Evolutionary conservation across 345 rosid genomes (phyloP).

Genomic region (Cardamine occulta): DNA sequence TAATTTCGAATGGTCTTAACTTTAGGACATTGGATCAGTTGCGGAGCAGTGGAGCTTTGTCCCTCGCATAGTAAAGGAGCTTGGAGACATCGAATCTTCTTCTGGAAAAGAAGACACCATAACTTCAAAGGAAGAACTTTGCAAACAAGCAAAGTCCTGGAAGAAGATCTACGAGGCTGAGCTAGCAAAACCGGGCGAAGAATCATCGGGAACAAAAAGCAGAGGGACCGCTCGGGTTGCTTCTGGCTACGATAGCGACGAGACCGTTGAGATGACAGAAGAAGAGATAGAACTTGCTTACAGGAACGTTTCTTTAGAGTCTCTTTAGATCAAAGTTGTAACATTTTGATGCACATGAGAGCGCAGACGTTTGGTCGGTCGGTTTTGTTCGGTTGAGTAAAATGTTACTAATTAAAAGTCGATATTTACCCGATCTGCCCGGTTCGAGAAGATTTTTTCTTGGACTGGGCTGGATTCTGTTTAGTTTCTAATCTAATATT

Average conservation of each 20-base stretch:
- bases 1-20: conserved; percentile 14
- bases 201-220: conserved; percentile 40
- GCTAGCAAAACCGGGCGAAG: conserved; percentile 38
- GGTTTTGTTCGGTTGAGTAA: conserved; percentile 3
- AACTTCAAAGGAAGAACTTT: conserved; percentile 55
- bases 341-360: conserved; percentile 9
- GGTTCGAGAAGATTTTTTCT: background rate
- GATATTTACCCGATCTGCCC: background rate
- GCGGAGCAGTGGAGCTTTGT: conserved; percentile 85
- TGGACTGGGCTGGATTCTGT: background rate
- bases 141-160: conserved; percentile 59
- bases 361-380: background rate
- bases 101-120: conserved; percentile 21
- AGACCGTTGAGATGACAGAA: conserved; percentile 91
- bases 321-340: conserved; percentile 17
- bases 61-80: conserved; percentile 81
- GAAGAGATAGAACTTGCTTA: conserved; percentile 74
- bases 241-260: conserved; percentile 69
- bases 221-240: conserved; percentile 33
- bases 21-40: conserved; percentile 58
- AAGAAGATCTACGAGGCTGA: conserved; percentile 66
- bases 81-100: conserved; percentile 53
- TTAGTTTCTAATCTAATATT: background rate
- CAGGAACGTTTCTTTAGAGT: conserved; percentile 48
- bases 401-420: background rate